Base-by-base conservation (phyloP, 768 basidiomycete genomes). In the Hypsizygus marmoreus region DNA sequence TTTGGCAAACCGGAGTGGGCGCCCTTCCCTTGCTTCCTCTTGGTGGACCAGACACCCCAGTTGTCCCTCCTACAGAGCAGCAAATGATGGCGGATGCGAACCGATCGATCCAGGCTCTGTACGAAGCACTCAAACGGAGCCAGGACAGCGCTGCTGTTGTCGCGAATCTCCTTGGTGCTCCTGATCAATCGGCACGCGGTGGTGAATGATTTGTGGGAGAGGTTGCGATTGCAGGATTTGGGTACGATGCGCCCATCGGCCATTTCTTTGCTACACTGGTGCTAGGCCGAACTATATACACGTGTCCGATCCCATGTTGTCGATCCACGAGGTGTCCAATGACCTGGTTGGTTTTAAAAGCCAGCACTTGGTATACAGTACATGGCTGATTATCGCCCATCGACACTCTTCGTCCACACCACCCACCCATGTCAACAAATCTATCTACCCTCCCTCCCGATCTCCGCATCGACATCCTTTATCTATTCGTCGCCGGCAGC, bases 1-100 rank as follows among this genome's bases (percentile, higher is more conserved):
- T 87, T 50, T 72, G 76, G 2, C 71, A 78, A 40, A 75, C 78
- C 0, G 86, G 86, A n/a, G 74, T 87, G 13, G 86, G 85, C 2
- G 84, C 81, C 1, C 72, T 84, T 36, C 84, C 86, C 1, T 51
- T 82, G 8, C 61, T 77, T 4, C 65, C 68, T 1, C 33, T 55
- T 16, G 50, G 38, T 14, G 51, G 54, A 2, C 40, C 44, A 10
- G 47, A 53, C 29, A 50, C 32, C 31, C 34, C 39, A 25, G 45
- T 60, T 12, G 49, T 61, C 0, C 57, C 68, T 11, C 79, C 73
- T 1, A 70, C 65, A 0, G 81, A 81, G 55, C 70, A 75, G 6
- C 66, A 76, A 46, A 60, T 82, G 17, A 57, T 80, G 9, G 56
- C 60, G 3, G 69, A 75, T 20, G 73, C 70, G 20, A 66, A 68